Evolutionary conservation across 1,284 basidiomycete species (phyloP), one percentile per base, ranked within the genome.

Genomic region (Agroathelia rolfsii): DNA sequence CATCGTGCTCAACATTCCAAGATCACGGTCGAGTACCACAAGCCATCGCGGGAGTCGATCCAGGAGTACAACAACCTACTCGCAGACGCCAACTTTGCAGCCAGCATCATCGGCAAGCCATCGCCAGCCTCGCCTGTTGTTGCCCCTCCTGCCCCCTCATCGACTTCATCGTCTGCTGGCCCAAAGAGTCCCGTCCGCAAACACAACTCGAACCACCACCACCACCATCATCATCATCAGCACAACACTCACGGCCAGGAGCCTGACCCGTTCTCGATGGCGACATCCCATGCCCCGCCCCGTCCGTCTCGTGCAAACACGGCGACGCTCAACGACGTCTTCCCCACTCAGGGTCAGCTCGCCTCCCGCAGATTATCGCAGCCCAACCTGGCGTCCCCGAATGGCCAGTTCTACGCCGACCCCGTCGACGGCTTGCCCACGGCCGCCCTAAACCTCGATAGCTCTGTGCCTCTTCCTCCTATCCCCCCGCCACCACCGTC

Each of bases 291-390:
- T 1, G 72, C 81, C 2, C 82, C 83, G 11, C 76, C 78, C 4
- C 69, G 83, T 29, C 83, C 83, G 2, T 84, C 82, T 30, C 69
- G 83, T 39, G 79, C 78, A 38, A 87, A 87, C 52, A 87, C 83
- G 6, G 78, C 75, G 25, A 84, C 66, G 37, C 65, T 87, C 32
- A 75, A 68, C 56, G 83, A 86, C 55, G 59, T 86, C 46, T 79
- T 76, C 52, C 57, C 67, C 33, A 44, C 51, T 18, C 47, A 52
- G 36, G 40, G 15, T n/a, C n/a, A n/a, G n/a, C n/a, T n/a, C n/a
- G n/a, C n/a, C n/a, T n/a, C n/a, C n/a, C n/a, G n/a, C n/a, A n/a
- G n/a, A n/a, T n/a, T n/a, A n/a, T n/a, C n/a, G n/a, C 17, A 30
- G 35, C 18, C 28, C 28, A 27, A 33, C 44, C 51, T 18, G 56